phyloP scores from a whole-genome alignment of 768 basidiomycete species.

The Mycena venus region DNA sequence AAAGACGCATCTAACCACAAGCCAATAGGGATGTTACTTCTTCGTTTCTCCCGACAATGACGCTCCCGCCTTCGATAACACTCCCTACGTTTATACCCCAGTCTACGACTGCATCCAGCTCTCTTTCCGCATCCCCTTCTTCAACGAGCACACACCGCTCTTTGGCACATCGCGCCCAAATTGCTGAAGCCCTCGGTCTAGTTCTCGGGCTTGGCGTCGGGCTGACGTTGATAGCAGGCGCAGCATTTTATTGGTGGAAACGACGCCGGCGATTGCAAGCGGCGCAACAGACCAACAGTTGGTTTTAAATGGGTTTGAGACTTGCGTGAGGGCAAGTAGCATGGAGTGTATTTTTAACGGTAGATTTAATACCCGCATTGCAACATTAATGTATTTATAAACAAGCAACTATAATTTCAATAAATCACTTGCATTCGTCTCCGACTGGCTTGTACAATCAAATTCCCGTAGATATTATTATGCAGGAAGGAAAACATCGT shows the following conservation, averaged over 20 bases:
- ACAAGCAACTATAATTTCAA: not conserved
- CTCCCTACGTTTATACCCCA: conserved; percentile 47
- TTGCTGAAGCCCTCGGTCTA: conserved; percentile 42
- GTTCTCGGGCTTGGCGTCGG: conserved; percentile 47
- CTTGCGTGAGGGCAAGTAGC: not conserved
- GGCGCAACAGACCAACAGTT: conserved; percentile 13
- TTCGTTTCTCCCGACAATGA: conserved; percentile 50
- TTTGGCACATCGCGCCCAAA: conserved; percentile 27
- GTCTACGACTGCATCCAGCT: conserved; percentile 22
- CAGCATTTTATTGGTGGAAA: conserved; percentile 39
- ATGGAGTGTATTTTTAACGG: conserved; percentile 1
- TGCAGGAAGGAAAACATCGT: too few relatives aligned
- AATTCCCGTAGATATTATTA: too few relatives aligned
- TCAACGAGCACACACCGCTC: conserved; percentile 24
- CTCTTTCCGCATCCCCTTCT: conserved; percentile 23
- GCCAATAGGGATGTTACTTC: conserved; percentile 38
- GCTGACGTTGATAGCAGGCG: conserved; percentile 38
- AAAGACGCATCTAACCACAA: not conserved
- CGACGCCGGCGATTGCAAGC: conserved; percentile 37
- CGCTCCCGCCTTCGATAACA: conserved; percentile 51
- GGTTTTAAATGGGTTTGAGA: conserved; percentile 24
- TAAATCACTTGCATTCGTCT: not conserved
- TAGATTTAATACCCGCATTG: not conserved
- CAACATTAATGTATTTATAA: conserved; percentile 13
- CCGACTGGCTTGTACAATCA: too few relatives aligned